Percentiles rank a stretch among this genome's conserved stretches.
Conservation (phyloP, 2,329 filamentous ascomycete genomes). For the Botryotinia globosa region DNA sequence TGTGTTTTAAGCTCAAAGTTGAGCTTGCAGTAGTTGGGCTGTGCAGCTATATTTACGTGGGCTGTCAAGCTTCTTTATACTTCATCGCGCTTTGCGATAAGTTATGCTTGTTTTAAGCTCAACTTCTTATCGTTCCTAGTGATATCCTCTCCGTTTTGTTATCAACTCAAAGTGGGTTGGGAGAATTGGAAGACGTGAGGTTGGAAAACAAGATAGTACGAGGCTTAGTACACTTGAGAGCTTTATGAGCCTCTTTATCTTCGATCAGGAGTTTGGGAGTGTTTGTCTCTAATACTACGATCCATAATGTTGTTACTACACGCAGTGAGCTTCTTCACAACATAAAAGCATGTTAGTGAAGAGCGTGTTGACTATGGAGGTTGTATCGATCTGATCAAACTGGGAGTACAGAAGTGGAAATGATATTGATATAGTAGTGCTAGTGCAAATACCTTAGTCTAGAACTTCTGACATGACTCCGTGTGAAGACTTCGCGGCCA, state of each 20-base stretch:
- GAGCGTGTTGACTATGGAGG: background rate
- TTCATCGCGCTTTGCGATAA: background rate
- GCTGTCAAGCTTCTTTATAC: too few relatives aligned
- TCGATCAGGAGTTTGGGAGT: background rate
- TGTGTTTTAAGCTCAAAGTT: background rate
- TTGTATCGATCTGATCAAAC: background rate
- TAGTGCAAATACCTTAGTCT: background rate
- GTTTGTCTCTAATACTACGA: background rate
- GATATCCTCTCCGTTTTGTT: background rate
- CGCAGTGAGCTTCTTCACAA: background rate
- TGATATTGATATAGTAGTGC: background rate
- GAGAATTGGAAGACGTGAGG: background rate
- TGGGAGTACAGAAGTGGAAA: background rate
- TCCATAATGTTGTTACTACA: background rate
- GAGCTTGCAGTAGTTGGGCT: background rate
- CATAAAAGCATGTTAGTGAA: background rate
- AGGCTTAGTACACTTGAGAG: background rate
- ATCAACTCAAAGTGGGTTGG: background rate
- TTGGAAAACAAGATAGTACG: background rate
- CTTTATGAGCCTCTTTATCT: background rate
- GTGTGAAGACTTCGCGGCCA: background rate
- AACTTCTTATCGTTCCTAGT: background rate
- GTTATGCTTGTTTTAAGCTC: background rate
- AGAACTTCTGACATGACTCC: background rate
- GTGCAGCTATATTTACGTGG: background rate